Base-by-base conservation (phyloP, 2,329 filamentous ascomycete species). In the Alternaria incomplexa region DNA sequence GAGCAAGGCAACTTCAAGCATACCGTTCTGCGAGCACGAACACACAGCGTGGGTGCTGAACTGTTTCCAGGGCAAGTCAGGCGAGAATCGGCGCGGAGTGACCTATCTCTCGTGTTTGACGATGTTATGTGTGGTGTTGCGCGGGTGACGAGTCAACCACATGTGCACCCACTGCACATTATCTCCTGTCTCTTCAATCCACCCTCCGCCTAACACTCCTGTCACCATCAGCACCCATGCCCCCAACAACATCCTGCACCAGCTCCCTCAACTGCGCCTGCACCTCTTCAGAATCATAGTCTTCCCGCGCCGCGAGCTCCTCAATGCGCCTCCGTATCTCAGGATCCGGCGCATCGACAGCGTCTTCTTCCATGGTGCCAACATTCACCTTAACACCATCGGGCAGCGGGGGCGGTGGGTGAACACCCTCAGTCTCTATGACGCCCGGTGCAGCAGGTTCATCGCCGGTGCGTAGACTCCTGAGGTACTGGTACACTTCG, bases 291-390 rank as follows among this genome's bases (percentile, higher is more conserved):
- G 89, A 91, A 71, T 95, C 85, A 73, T 97, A 97, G 75, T 98
- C 93, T 23, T 91, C 89, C 44, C 93, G 86, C 36, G 90, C 86
- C 3, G 96, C 94, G 63, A 99, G 82, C 80, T 97, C 91, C 74
- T 98, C 93, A 75, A 99, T 98, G 56, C 92, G 87, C 69, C 91
- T 85, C 75, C 91, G 89, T 69, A 99, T 93, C 69, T 94, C 93
- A 1, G 92, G 89, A 76, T 98, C 93, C 9, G 90, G 87, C 61
- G 90, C 88, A 43, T 85, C 85, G 1, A 83, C 69, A 80, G 79
- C 70, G 12, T 78, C 77, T 53, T 79, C 77, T 44, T 90, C 86
- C 84, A 96, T 89, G 3, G 91, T 91, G 50, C 91, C 91, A 61
- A 98, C 81, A 30, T 91, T 92, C 64, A 99, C 85, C 52, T 88